Evolutionary conservation across 495 filamentous ascomycete species (phyloP), one percentile per base, ranked within the genome.

Genomic region (Lasiosphaeria hispida): DNA sequence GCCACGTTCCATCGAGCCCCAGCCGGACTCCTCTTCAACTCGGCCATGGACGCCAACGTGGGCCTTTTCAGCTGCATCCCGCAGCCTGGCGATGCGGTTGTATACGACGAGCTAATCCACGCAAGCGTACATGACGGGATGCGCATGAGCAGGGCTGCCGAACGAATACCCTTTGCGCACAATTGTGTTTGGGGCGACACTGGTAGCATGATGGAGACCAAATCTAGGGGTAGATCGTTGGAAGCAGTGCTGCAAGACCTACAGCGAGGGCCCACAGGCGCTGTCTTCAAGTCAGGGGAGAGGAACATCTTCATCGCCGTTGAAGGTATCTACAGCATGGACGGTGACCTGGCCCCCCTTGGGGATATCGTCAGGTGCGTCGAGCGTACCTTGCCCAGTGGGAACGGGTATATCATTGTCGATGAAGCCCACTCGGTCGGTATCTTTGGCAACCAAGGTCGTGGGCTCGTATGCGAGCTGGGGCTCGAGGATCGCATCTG

Each of bases 311-410:
- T 93, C 62, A 76, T 93, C 17, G 84, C 85, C 1, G 75, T 92
- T 0, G 90, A 94, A 64, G 79, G 80, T 2, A 72, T 92, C n/a
- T 94, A 94, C 67, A 90, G 85, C 54, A 94, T 94, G 90, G 88
- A 93, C 65, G 90, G 90, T 0, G 88, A 92, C 69, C 63, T 89
- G 8, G 82, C 80, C 9, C 87, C 87, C 0, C 72, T 94, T 13
- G 61, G 66, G 13, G 75, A 84, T 18, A 79, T 92, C 37, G 74
- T 88, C 1, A 63, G 72, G 7, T 62, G 80, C 1, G 81, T 87
- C 0, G 79, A 91, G 49, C 66, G 69, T 1, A 59, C 83, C 5
- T 72, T 91, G 0, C 83, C 84, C 6, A 41, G 44, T 0, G 72
- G 74, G 2, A 89, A 89, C 65, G 87, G 80, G 5, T 80, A 88